phyloP scores from a whole-genome alignment of 2,329 filamentous ascomycete species.

The Ophidiomyces ophidiicola region DNA sequence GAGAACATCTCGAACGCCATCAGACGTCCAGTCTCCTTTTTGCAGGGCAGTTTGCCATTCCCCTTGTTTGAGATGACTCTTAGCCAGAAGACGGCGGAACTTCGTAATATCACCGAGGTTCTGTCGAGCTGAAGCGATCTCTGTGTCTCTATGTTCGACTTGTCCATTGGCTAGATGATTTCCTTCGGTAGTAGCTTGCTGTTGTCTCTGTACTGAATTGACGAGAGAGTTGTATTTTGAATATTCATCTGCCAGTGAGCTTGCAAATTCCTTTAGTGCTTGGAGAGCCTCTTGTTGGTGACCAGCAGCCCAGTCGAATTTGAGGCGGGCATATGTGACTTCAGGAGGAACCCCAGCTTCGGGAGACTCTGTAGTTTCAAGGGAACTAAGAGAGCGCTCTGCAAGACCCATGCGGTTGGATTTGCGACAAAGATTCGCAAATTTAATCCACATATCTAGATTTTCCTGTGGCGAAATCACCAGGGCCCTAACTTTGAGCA shows the following conservation, averaged over 20 bases:
- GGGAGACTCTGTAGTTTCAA: slow-evolving; percentile 55
- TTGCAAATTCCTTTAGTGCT: slow-evolving; percentile 51
- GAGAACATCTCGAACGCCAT: slow-evolving; percentile 76
- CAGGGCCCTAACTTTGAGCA: slow-evolving; percentile 85
- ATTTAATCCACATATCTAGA: slow-evolving; percentile 99
- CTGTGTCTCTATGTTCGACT: slow-evolving; percentile 29
- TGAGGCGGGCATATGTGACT: slow-evolving; percentile 91
- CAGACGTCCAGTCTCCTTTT: slow-evolving; percentile 77
- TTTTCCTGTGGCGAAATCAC: slow-evolving; percentile 89
- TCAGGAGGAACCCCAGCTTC: slow-evolving; percentile 48
- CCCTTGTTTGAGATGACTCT: slow-evolving; percentile 90
- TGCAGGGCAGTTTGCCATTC: slow-evolving; percentile 87
- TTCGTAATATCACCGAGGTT: slow-evolving; percentile 42
- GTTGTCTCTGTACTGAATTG: slow-evolving; percentile 22
- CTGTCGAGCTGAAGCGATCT: slow-evolving; percentile 29
- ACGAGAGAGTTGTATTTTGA: slow-evolving; percentile 33
- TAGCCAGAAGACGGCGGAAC: slow-evolving; percentile 63
- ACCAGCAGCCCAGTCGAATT: slow-evolving; percentile 87
- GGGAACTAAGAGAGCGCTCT: slow-evolving; percentile 82
- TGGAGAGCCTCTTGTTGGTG: slow-evolving; percentile 51
- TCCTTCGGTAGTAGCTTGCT: slow-evolving; percentile 35
- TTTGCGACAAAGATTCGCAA: slow-evolving; percentile 94
- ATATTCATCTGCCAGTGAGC: slow-evolving; percentile 48
- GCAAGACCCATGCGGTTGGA: slow-evolving; percentile 87
- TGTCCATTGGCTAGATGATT: slow-evolving; percentile 37